Conservation (phyloP, 2,329 filamentous ascomycete genomes). For the Pseudocercospora fuligena region DNA sequence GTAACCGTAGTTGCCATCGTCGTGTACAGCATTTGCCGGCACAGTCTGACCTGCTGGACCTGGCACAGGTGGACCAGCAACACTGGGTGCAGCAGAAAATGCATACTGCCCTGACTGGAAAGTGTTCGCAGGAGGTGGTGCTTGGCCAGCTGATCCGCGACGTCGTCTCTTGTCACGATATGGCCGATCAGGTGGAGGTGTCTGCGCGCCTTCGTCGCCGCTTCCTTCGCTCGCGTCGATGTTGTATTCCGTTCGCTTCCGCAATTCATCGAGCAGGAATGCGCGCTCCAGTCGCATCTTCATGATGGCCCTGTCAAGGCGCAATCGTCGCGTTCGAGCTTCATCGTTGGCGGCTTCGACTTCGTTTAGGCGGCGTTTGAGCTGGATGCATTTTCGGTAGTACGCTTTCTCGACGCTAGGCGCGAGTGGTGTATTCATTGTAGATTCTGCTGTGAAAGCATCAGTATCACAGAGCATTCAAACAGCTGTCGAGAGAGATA, state of each 20-base stretch:
- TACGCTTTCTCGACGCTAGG: slow-evolving; percentile 96
- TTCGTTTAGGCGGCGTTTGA: slow-evolving; percentile 88
- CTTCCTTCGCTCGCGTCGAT: slow-evolving; percentile 47
- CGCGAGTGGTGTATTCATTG: slow-evolving; percentile 59
- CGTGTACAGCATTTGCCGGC: slow-evolving; percentile 22
- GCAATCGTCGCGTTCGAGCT: slow-evolving; percentile 75
- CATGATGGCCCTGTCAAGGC: slow-evolving; percentile 82
- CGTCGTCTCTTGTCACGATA: slow-evolving; percentile 39
- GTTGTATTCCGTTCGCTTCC: slow-evolving; percentile 54
- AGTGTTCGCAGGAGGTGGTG: slow-evolving; percentile 23
- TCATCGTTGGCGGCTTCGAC: slow-evolving; percentile 91
- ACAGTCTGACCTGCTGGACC: slow-evolving; percentile 21
- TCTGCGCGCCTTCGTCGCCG: slow-evolving; percentile 38
- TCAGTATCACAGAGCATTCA: slow-evolving; percentile 4
- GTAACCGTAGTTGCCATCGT: slow-evolving; percentile 19
- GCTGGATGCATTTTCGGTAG: slow-evolving; percentile 92
- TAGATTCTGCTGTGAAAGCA: slow-evolving; percentile 9
- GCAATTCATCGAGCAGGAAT: slow-evolving; percentile 56
- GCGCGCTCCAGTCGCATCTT: slow-evolving; percentile 89
- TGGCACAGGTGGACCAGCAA: slow-evolving; percentile 17
- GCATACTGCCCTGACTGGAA: slow-evolving; percentile 20
- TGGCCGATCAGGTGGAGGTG: slow-evolving; percentile 38
- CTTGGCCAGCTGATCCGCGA: slow-evolving; percentile 20
- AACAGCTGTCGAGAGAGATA: slow-evolving; percentile 6
- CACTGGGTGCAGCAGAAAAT: not conserved